Conservation (phyloP, 305 asterid species). For the Lippia alba region DNA sequence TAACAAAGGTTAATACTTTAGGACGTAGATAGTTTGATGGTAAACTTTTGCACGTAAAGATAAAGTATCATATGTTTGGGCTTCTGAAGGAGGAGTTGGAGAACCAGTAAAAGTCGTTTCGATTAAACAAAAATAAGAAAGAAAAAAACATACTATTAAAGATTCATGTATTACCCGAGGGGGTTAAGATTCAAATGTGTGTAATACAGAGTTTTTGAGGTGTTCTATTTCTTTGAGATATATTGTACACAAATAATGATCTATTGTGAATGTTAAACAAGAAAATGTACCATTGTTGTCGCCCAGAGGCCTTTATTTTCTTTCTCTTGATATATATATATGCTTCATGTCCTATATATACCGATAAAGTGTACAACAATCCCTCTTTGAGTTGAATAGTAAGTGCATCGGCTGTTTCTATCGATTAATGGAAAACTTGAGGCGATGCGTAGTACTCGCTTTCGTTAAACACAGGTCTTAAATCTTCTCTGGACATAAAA, state of each 20-base stretch:
- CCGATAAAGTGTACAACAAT: constrained; percentile 30
- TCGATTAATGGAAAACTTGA: constrained; percentile 72
- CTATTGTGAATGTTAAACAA: constrained; percentile 1
- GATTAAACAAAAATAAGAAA: not conserved
- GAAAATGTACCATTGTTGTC: not conserved
- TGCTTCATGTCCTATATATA: constrained; percentile 30
- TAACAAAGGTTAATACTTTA: too few relatives aligned
- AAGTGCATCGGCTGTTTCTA: not conserved
- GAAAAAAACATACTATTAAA: not conserved
- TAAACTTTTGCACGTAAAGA: too few relatives aligned
- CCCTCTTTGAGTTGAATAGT: constrained; percentile 11
- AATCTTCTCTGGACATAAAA: constrained; percentile 88
- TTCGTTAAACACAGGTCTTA: constrained; percentile 93
- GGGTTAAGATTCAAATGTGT: constrained; percentile 5
- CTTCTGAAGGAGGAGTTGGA: too few relatives aligned
- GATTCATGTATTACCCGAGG: not conserved
- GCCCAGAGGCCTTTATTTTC: constrained; percentile 12
- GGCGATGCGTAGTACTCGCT: constrained; percentile 94
- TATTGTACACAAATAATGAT: not conserved
- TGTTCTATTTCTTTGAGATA: not conserved
- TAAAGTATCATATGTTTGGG: too few relatives aligned
- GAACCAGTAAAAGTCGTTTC: too few relatives aligned
- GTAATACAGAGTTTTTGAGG: constrained; percentile 13
- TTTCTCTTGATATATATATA: constrained; percentile 14
- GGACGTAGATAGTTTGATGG: too few relatives aligned